Evolutionary conservation across 2,329 filamentous ascomycete genomes (phyloP).

Genomic region (Fusarium pseudoanthophilum): DNA sequence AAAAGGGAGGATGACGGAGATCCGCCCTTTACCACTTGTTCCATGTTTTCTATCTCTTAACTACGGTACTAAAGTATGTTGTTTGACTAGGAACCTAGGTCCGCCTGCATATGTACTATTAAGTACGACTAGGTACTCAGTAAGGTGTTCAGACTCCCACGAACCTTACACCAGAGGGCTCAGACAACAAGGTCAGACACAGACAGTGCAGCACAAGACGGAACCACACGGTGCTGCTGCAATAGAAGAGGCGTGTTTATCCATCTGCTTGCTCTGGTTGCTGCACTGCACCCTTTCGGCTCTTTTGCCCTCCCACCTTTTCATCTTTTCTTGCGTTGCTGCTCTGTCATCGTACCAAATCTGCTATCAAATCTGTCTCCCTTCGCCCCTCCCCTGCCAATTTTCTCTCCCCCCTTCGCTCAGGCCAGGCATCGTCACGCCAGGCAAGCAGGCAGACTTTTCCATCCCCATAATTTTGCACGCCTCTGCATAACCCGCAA

Average conservation of each 20-base stretch:
- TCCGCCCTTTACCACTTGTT: slow-evolving; percentile 19
- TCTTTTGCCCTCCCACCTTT: slow-evolving; percentile 35
- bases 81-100: neutral
- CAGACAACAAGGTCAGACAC: neutral
- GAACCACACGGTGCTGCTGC: neutral
- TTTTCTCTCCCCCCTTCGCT: slow-evolving; percentile 11
- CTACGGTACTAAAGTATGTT: neutral
- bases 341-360: slow-evolving; percentile 22
- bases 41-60: neutral
- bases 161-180: neutral
- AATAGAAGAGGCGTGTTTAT: slow-evolving; percentile 28
- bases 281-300: slow-evolving; percentile 29
- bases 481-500: slow-evolving; percentile 50
- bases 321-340: slow-evolving; percentile 3
- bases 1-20: slow-evolving; percentile 18
- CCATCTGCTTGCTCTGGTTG: slow-evolving; percentile 12
- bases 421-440: slow-evolving; percentile 27
- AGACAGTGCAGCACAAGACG: neutral
- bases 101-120: neutral
- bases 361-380: slow-evolving; percentile 39
- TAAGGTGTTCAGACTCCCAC: slow-evolving; percentile 17
- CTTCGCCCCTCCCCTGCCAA: slow-evolving; percentile 36
- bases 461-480: slow-evolving; percentile 46
- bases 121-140: no score
- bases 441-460: slow-evolving; percentile 37